Percentiles rank a stretch among this genome's conserved stretches.
Conservation (phyloP, 164 flowering plant species). For the Paratinospora sagittata region DNA sequence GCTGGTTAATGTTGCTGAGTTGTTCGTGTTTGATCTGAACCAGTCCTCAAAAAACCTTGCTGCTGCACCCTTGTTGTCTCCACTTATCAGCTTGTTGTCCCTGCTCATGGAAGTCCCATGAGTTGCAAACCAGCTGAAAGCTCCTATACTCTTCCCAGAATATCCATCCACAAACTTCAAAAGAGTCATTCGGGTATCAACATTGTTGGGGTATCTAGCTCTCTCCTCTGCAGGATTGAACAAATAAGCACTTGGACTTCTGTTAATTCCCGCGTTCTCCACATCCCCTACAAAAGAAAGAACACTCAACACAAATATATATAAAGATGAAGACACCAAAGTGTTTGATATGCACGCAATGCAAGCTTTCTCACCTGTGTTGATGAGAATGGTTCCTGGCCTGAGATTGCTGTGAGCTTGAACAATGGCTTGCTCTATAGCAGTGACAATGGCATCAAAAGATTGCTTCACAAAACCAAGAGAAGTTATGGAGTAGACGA, state of each 20-base stretch:
- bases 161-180: constrained; percentile 46
- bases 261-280: constrained; percentile 51
- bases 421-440: constrained; percentile 41
- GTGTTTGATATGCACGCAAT: neutral
- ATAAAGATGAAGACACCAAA: neutral
- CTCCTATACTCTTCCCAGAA: constrained; percentile 38
- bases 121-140: constrained; percentile 61
- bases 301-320: too few relatives aligned
- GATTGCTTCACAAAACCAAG: constrained; percentile 54
- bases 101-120: constrained; percentile 69
- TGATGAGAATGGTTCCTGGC: constrained; percentile 51
- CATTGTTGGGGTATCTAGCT: constrained; percentile 34
- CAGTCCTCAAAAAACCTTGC: constrained; percentile 67
- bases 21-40: constrained; percentile 21
- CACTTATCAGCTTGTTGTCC: constrained; percentile 53
- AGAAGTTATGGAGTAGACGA: constrained; percentile 41
- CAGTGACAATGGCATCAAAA: constrained; percentile 49
- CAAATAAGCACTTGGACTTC: constrained; percentile 67
- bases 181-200: constrained; percentile 57
- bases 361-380: constrained; percentile 30
- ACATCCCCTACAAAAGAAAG: constrained; percentile 37
- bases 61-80: constrained; percentile 71
- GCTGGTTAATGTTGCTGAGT: neutral
- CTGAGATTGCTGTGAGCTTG: constrained; percentile 52
- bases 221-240: constrained; percentile 52